Percentiles rank a stretch among this genome's conserved stretches.
These are phyloP conservation scores for Saturnispora sekii DNA, from an alignment of 805 yeast species.

Conservation along the genomic window DNA sequence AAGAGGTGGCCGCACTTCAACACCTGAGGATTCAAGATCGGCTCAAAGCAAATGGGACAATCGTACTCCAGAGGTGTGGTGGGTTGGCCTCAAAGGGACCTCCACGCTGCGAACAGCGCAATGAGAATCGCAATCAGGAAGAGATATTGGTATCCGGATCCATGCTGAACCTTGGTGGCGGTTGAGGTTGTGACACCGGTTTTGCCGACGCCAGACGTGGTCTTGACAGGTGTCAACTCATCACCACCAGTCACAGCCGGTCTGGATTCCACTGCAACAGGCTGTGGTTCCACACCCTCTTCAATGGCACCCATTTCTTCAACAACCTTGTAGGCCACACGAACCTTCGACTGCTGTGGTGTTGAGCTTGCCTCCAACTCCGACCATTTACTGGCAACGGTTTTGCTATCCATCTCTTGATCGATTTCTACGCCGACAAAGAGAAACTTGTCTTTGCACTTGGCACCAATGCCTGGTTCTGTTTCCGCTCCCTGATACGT, in stretches of 20 bases:
- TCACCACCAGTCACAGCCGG: constrained; percentile 6
- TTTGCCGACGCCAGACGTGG: background rate
- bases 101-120: constrained; percentile 8
- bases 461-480: constrained; percentile 64
- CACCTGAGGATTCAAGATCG: constrained; percentile 37
- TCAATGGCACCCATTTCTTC: constrained; percentile 24
- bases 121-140: constrained; percentile 5
- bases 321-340: constrained; percentile 25
- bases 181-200: constrained; percentile 8
- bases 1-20: constrained; percentile 52
- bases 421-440: constrained; percentile 79
- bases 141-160: background rate
- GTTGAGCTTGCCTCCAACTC: constrained; percentile 49
- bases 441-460: constrained; percentile 87
- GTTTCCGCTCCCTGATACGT: constrained; percentile 75
- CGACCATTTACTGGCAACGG: constrained; percentile 67
- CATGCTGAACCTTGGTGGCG: constrained; percentile 1
- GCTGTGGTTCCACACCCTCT: constrained; percentile 19
- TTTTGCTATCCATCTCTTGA: constrained; percentile 40
- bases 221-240: background rate
- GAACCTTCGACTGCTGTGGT: constrained; percentile 22
- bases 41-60: constrained; percentile 51
- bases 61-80: constrained; percentile 30
- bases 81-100: constrained; percentile 12
- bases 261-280: constrained; percentile 12